Evolutionary conservation across 2,329 filamentous ascomycete genomes (phyloP).

Genomic region (Penicillium expansum): DNA sequence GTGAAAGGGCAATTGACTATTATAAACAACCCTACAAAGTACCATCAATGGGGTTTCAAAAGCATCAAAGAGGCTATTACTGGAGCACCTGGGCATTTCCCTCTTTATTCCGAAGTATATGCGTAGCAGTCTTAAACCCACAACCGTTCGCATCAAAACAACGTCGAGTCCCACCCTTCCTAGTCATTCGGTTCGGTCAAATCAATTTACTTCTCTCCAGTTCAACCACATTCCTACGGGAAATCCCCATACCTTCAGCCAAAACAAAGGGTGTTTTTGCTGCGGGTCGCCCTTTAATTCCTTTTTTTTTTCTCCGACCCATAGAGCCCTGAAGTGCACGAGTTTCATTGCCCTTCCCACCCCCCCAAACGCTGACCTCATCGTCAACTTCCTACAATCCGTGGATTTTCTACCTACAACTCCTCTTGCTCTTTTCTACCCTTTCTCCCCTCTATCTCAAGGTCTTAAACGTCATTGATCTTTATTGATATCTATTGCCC

Average conservation of each 20-base stretch:
- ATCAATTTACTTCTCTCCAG: neutral
- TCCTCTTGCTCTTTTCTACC: conserved; percentile 24
- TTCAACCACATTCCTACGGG: conserved; percentile 21
- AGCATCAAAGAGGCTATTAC: neutral
- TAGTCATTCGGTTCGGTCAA: neutral
- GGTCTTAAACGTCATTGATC: conserved; percentile 9
- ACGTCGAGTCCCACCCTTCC: conserved; percentile 15
- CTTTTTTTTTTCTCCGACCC: conserved; percentile 3
- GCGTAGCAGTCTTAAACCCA: neutral
- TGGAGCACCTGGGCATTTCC: neutral
- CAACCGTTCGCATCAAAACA: conserved; percentile 17
- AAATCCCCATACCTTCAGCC: conserved; percentile 26
- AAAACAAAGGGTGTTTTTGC: conserved; percentile 34
- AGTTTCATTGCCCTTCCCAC: conserved; percentile 1
- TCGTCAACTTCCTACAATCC: conserved; percentile 19
- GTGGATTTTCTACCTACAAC: conserved; percentile 23
- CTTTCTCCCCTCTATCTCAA: conserved; percentile 11
- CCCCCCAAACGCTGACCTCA: conserved; percentile 23
- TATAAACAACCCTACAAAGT: neutral
- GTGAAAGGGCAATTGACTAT: neutral
- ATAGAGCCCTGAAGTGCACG: conserved; percentile 2
- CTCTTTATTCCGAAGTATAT: conserved; percentile 1
- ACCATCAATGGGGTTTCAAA: neutral
- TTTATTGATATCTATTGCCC: conserved; percentile 4
- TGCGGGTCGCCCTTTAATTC: neutral